phyloP scores from a whole-genome alignment of 2,329 filamentous ascomycete genomes.

The Ophiostoma montium region DNA sequence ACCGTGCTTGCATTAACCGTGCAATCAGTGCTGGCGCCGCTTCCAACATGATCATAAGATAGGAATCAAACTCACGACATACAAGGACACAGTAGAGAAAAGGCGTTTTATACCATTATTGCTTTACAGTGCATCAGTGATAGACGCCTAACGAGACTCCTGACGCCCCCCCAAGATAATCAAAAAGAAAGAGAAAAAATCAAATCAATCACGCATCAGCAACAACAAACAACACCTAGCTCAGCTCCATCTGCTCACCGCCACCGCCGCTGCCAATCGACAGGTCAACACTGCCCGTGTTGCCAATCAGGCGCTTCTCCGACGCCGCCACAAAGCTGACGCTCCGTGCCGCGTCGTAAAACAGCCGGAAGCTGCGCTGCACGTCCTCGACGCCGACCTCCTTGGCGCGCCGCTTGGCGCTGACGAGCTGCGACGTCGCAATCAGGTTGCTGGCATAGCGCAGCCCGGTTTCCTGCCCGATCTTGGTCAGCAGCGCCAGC shows the following conservation, averaged over 20 bases:
- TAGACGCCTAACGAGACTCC: too few species aligned
- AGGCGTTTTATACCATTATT: too few species aligned
- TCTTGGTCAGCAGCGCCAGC: conserved; percentile 85
- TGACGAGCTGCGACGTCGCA: conserved; percentile 79
- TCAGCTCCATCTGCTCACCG: conserved; percentile 20
- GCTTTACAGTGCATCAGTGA: too few species aligned
- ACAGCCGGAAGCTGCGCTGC: conserved; percentile 82
- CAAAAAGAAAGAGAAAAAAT: neutral
- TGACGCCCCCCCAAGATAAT: conserved; percentile 6
- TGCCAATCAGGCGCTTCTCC: conserved; percentile 84
- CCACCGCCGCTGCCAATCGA: conserved; percentile 35
- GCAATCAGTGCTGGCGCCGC: too few species aligned
- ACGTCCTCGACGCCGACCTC: conserved; percentile 80
- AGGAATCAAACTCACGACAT: too few species aligned
- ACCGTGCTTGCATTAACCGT: too few species aligned
- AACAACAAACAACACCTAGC: conserved; percentile 9
- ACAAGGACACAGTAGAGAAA: too few species aligned
- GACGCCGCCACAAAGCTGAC: conserved; percentile 82
- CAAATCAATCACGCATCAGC: neutral
- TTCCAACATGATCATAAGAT: too few species aligned
- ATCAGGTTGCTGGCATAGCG: conserved; percentile 97
- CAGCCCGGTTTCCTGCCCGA: conserved; percentile 80
- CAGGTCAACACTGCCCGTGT: conserved; percentile 69
- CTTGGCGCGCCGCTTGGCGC: conserved; percentile 71
- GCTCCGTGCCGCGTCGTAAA: conserved; percentile 80